Evolutionary conservation across 176 grass and related monocot genomes (phyloP), one percentile per base, ranked within the genome.

Genomic region (Oryza longistaminata): DNA sequence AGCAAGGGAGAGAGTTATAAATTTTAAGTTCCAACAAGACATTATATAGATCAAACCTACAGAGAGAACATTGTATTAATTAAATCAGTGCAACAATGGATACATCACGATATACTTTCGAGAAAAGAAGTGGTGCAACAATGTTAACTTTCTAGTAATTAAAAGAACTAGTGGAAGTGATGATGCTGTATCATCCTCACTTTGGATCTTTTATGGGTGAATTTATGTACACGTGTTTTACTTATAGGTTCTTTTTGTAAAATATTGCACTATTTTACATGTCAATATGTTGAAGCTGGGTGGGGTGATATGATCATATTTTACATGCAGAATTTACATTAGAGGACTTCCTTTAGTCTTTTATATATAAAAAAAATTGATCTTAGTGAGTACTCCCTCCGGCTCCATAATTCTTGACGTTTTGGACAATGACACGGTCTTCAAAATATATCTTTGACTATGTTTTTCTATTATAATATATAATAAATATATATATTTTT

Each of bases 1-100:
- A 81, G 68, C 26, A 34, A 43, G 42, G 42, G 42, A 43, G 40
- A 11, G 37, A 90, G 68, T 26, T 4, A 13, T 33, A 58, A 24
- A 15, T 78, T 70, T 40, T 68, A 83, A 43, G 83, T 69, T 44
- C 9, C 26, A 83, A 44, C 8, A 73, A 52, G 39, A 31, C 31
- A 75, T 50, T 52, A 78, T 5, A 64, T 26, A 62, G 3, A 22
- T 62, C 43, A 85, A 68, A 48, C 33, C 33, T 11, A 71, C 29
- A 69, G 12, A 70, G 6, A 81, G 0, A 75, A 61, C 22, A 74
- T 12, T 26, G 44, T 11, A n/a, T 26, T 29, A 42, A 33, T 15
- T 66, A 53, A 39, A 84, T 15, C 73, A 60, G 49, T 40, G 27
- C 70, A 73, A 19, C 16, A 43, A 73, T 42, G 37, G 25, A 34